Base-by-base conservation (phyloP, 1,284 basidiomycete species). In the Ceratobasidium sp. region DNA sequence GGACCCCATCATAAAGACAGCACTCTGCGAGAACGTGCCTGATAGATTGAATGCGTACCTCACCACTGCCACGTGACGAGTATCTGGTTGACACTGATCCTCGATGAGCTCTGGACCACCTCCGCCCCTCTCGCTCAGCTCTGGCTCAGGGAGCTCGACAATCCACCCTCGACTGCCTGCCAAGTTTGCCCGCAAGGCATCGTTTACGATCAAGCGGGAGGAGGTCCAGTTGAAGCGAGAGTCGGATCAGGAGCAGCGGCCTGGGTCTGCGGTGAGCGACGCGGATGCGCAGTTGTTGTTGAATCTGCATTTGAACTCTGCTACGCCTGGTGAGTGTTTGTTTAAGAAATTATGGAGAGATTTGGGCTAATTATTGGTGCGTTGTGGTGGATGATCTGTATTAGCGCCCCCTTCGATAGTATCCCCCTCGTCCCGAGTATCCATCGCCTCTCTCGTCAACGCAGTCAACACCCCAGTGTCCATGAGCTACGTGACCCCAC, bases 41-140 rank as follows among this genome's bases (percentile, higher is more conserved):
- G 33, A 33, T 33, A 4, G 33, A 33, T 4, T 33, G 33, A 33
- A 33, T 33, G 33, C 33, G 33, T 2, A 4, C 33, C 33, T 33
- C 33, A 33, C 33, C 33, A n/a, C n/a, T n/a, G n/a, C n/a, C n/a
- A n/a, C n/a, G 68, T 71, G 69, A 71, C 69, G 7, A 7, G 69
- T 59, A 59, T 38, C 12, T n/a, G 13, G 40, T 56, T 74, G 42
- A 46, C 44, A 13, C 70, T 74, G 70, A 74, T 74, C 70, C 70
- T 74, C 70, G 70, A 74, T 74, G 70, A 64, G 69, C 52, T n/a
- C 56, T 54, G 69, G 50, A 12, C 38, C 33, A 56, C 38, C 33
- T 33, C 44, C 69, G 42, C 20, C 44, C 44, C 20, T 23, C 64
- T 9, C 44, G 44, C 46, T 26, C 64, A 48, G 23, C 64, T 12